Evolutionary conservation across 2,329 filamentous ascomycete species (phyloP).

Genomic region (Thielaviopsis ethacetica): DNA sequence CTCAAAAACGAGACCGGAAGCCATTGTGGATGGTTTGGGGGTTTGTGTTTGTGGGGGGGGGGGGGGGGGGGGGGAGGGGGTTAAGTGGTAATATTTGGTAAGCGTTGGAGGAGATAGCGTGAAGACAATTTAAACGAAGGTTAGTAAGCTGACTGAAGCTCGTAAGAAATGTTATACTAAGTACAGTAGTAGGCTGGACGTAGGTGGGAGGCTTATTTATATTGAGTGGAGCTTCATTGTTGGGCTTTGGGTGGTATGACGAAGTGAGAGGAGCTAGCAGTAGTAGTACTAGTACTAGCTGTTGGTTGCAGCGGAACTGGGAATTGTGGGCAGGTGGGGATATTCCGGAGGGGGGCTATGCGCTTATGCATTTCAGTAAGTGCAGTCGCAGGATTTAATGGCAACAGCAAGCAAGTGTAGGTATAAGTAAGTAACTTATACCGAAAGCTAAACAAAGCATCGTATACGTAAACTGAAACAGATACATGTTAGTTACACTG

Average conservation of each 20-base stretch:
- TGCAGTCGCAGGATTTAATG: neutral
- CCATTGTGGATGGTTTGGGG: slow-evolving; percentile 14
- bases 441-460: neutral
- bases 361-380: no score
- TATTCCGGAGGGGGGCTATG: neutral
- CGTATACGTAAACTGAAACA: neutral
- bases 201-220: neutral
- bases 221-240: no score
- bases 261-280: neutral
- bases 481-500: neutral
- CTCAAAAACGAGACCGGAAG: slow-evolving; percentile 17
- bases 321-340: neutral
- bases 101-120: no score
- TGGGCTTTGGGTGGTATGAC: neutral
- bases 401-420: no score
- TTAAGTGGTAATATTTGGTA: no score
- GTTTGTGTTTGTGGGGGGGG: no score
- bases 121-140: no score
- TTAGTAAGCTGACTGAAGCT: no score
- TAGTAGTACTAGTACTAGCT: neutral
- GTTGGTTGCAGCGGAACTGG: neutral
- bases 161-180: no score
- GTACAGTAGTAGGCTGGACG: no score
- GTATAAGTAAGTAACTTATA: neutral
- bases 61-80: no score